These are phyloP conservation scores for Cryphonectria japonica DNA, from an alignment of 2,329 filamentous ascomycete species.

Conservation along the genomic window DNA sequence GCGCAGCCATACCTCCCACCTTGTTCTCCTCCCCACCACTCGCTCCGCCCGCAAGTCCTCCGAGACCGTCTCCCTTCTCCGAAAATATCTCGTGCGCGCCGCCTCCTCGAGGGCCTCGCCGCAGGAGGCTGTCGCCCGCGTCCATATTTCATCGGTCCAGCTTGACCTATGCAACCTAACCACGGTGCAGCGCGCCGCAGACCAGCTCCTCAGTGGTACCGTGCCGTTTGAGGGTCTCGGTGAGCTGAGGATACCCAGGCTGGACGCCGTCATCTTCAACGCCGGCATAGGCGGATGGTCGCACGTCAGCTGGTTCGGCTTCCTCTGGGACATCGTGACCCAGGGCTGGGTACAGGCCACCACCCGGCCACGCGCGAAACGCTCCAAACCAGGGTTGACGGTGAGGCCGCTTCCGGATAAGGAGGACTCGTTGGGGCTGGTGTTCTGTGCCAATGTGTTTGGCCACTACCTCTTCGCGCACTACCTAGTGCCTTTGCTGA, in stretches of 20 bases:
- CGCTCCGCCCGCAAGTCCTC: conserved; percentile 74
- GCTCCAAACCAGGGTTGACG: conserved; percentile 54
- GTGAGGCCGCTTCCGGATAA: conserved; percentile 50
- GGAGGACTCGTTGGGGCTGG: conserved; percentile 66
- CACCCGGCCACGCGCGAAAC: conserved; percentile 81
- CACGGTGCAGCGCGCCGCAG: conserved; percentile 54
- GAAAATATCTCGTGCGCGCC: conserved; percentile 61
- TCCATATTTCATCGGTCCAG: conserved; percentile 63
- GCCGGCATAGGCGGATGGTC: conserved; percentile 88
- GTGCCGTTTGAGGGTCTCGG: conserved; percentile 47
- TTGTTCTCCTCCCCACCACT: conserved; percentile 84
- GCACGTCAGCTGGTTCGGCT: conserved; percentile 70
- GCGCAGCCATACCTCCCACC: conserved; percentile 66
- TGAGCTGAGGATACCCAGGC: conserved; percentile 62
- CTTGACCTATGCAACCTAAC: conserved; percentile 64
- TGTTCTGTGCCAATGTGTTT: conserved; percentile 92
- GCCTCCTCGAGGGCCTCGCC: conserved; percentile 48
- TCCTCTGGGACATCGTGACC: conserved; percentile 59
- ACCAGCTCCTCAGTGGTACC: conserved; percentile 48
- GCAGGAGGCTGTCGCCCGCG: conserved; percentile 49
- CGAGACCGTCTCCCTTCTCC: conserved; percentile 69
- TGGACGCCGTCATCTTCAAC: conserved; percentile 83
- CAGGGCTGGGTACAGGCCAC: conserved; percentile 66
- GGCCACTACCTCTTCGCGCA: conserved; percentile 92
- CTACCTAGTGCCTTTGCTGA: conserved; percentile 75